Percentiles rank a stretch among this genome's conserved stretches.
Conservation (phyloP, 2,329 filamentous ascomycete species). For the Pseudogymnoascus sp. region DNA sequence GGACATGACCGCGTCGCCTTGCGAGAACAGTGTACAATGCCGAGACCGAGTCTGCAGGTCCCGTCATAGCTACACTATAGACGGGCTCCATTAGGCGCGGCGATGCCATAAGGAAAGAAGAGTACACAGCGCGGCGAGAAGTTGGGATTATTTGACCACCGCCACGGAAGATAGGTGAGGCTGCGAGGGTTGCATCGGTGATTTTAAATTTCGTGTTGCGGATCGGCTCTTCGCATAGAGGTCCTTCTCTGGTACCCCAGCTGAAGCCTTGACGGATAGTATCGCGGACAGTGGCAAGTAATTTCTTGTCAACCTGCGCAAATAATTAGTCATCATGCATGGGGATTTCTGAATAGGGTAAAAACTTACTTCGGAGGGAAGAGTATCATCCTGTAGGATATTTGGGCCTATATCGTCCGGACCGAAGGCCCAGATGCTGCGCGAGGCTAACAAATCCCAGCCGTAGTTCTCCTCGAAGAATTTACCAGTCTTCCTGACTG, state of each 20-base stretch:
- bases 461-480: slow-evolving; percentile 97
- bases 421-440: slow-evolving; percentile 98
- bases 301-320: slow-evolving; percentile 74
- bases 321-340: slow-evolving; percentile 7
- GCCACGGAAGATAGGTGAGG: slow-evolving; percentile 87
- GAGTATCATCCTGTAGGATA: slow-evolving; percentile 91
- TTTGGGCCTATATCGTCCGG: slow-evolving; percentile 93
- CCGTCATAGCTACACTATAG: slow-evolving; percentile 87
- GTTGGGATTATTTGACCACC: slow-evolving; percentile 97
- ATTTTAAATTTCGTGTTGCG: slow-evolving; percentile 97
- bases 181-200: slow-evolving; percentile 78
- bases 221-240: slow-evolving; percentile 96
- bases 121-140: slow-evolving; percentile 84
- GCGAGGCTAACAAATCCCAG: slow-evolving; percentile 87
- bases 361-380: slow-evolving; percentile 67
- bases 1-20: slow-evolving; percentile 79
- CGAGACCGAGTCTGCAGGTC: slow-evolving; percentile 79
- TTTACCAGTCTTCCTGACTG: slow-evolving; percentile 84
- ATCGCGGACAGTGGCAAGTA: slow-evolving; percentile 78
- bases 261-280: slow-evolving; percentile 93
- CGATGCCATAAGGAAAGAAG: slow-evolving; percentile 92
- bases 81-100: slow-evolving; percentile 95
- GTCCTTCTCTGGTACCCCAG: slow-evolving; percentile 92
- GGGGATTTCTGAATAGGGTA: background rate
- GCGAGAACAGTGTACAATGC: slow-evolving; percentile 88